Percentiles rank a stretch among this genome's conserved stretches.
Conservation (phyloP, 768 basidiomycete species). For the Hericium erinaceus region DNA sequence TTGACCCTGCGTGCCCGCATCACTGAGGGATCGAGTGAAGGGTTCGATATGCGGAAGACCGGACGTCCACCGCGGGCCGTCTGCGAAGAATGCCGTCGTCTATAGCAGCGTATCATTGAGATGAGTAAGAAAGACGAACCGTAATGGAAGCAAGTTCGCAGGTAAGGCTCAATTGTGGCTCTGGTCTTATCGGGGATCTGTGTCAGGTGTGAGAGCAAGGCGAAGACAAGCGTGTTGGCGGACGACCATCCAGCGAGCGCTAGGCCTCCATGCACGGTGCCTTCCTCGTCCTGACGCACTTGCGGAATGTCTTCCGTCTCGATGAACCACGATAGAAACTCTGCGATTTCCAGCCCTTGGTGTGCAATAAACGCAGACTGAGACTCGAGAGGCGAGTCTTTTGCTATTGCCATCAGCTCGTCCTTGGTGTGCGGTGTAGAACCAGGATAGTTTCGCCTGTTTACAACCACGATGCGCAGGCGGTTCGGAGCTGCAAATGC, state of each 20-base stretch:
- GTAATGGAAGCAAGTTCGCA: not conserved
- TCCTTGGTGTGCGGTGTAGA: not conserved
- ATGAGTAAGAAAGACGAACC: not conserved
- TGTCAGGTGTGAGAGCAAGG: not conserved
- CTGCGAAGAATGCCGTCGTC: not conserved
- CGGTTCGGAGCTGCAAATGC: not conserved
- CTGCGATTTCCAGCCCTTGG: not conserved
- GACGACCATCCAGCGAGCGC: not conserved
- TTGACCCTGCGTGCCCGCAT: not conserved
- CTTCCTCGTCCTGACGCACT: not conserved
- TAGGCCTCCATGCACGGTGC: not conserved
- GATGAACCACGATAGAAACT: not conserved
- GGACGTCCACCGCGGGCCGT: not conserved
- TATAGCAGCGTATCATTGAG: not conserved
- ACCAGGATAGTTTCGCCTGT: not conserved
- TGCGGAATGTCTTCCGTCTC: not conserved
- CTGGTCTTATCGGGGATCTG: not conserved
- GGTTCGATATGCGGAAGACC: not conserved
- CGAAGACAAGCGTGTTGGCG: not conserved
- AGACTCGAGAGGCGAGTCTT: not conserved
- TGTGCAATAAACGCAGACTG: not conserved
- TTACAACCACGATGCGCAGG: not conserved
- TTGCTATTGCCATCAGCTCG: not conserved
- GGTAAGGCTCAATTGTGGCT: not conserved
- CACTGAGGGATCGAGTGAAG: not conserved